Conservation (phyloP, 805 yeast genomes). For the Wickerhamomyces ciferrii region DNA sequence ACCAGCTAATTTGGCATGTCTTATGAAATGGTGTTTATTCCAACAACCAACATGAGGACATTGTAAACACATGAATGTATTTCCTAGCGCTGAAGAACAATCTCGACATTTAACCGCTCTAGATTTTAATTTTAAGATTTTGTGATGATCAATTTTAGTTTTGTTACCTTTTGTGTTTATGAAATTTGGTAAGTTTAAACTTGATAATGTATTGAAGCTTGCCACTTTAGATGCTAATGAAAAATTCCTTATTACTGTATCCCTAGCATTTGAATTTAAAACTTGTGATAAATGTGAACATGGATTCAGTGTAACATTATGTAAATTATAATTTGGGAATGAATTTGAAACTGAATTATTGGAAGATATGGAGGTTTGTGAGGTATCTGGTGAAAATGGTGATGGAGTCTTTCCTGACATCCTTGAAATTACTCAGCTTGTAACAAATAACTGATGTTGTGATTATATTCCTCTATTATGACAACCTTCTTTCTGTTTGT, state of each 20-base stretch:
- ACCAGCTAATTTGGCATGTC: conserved; percentile 40
- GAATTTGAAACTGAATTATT: not conserved
- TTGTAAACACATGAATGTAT: conserved; percentile 62
- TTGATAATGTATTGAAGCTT: conserved; percentile 6
- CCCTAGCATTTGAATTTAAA: conserved; percentile 18
- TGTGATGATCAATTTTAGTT: conserved; percentile 25
- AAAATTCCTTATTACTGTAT: conserved; percentile 22
- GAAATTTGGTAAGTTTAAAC: conserved; percentile 5
- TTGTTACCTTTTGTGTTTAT: conserved; percentile 7
- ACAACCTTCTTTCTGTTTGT: not conserved
- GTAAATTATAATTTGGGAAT: not conserved
- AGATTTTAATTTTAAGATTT: conserved; percentile 35
- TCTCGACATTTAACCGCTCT: conserved; percentile 45
- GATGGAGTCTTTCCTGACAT: not conserved
- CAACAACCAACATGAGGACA: conserved; percentile 76
- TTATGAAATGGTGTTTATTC: conserved; percentile 38
- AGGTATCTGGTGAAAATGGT: not conserved
- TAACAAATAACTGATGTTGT: too few relatives aligned
- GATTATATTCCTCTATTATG: too few relatives aligned
- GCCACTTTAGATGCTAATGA: conserved; percentile 19
- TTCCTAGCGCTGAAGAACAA: conserved; percentile 34
- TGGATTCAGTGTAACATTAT: conserved; percentile 8
- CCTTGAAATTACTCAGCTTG: not conserved
- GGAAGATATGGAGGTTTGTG: not conserved
- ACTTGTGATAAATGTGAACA: conserved; percentile 23